Evolutionary conservation across 2,329 filamentous ascomycete genomes (phyloP).

Genomic region (Calonectria honghensis): DNA sequence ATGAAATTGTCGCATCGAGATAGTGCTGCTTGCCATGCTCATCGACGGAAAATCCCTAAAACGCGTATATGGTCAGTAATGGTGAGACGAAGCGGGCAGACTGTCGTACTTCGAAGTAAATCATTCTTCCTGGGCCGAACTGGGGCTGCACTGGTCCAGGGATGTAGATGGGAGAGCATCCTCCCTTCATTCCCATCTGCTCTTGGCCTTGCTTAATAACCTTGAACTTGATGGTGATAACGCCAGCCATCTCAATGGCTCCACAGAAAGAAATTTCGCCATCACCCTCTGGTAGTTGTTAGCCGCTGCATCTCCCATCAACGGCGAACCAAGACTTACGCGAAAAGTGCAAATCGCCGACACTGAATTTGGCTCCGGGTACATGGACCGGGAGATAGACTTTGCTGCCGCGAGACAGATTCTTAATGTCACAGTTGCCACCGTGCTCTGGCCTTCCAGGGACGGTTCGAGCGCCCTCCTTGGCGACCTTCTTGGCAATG

Average conservation of each 20-base stretch:
- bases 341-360: constrained; percentile 91
- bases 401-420: constrained; percentile 85
- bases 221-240: constrained; percentile 92
- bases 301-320: neutral
- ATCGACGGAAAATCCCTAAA: constrained; percentile 85
- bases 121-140: constrained; percentile 83
- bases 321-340: constrained; percentile 59
- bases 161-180: constrained; percentile 81
- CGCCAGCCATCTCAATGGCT: constrained; percentile 94
- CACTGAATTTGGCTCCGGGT: constrained; percentile 89
- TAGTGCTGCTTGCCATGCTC: constrained; percentile 92
- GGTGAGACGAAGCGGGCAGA: no score
- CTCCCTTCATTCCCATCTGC: constrained; percentile 83
- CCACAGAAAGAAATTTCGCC: constrained; percentile 93
- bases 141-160: constrained; percentile 92
- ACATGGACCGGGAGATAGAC: constrained; percentile 94
- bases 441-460: constrained; percentile 91
- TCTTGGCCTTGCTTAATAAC: constrained; percentile 88
- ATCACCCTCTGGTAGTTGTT: constrained; percentile 77
- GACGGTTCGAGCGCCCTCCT: constrained; percentile 89
- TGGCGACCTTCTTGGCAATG: constrained; percentile 80
- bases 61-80: neutral
- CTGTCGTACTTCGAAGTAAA: constrained; percentile 68
- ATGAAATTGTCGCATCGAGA: constrained; percentile 89
- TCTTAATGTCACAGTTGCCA: constrained; percentile 95